Base-by-base conservation (phyloP, 1,284 basidiomycete species). In the Fomitopsis schrenkii region DNA sequence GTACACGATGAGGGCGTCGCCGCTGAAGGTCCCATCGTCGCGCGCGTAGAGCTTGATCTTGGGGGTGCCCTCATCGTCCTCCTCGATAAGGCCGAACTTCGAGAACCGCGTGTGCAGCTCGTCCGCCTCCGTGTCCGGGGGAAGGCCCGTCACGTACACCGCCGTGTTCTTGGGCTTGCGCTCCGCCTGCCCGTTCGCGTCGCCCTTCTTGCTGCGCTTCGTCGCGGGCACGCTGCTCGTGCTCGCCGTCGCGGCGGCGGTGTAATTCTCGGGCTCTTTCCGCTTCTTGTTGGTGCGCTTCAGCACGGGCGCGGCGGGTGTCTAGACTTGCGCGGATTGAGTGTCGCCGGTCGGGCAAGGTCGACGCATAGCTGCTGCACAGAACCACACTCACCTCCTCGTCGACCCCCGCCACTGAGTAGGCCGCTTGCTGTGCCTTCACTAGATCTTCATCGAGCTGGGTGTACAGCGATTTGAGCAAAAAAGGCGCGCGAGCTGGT, bases 1-100 rank as follows among this genome's bases (percentile, higher is more conserved):
- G 75, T 94, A 99, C 53, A 98, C 95, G 61, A 99, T 89, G 64
- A 99, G 78, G 1, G 97, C 97, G 67, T 99, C 97, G 38, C 97
- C 97, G 69, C 88, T 97, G 76, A 98, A 98, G 38, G 81, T 76
- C n/a, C 95, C 95, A 63, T 93, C 88, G 2, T 93, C 93, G 64
- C 87, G 87, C 59, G 91, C 88, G 75, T 99, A 99, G 78, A 99
- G 82, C 79, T 99, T 98, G 73, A 98, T 84, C 67, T 96, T 91
- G 14, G 92, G 90, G 59, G 92, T 83, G 12, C 94, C 95, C 14
- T 88, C 80, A 68, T 96, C 91, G 67, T 95, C 95, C 71, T 97
- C 93, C 71, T 98, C 90, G 61, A 99, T 86, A 28, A 99, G 85
- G 9, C 97, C 97, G 67, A 90, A 98, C 71, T 88, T 94, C 33